These are phyloP conservation scores for Acanthamoeba culbertsoni DNA, from an alignment of 208 protist genomes.

Conservation along the genomic window DNA sequence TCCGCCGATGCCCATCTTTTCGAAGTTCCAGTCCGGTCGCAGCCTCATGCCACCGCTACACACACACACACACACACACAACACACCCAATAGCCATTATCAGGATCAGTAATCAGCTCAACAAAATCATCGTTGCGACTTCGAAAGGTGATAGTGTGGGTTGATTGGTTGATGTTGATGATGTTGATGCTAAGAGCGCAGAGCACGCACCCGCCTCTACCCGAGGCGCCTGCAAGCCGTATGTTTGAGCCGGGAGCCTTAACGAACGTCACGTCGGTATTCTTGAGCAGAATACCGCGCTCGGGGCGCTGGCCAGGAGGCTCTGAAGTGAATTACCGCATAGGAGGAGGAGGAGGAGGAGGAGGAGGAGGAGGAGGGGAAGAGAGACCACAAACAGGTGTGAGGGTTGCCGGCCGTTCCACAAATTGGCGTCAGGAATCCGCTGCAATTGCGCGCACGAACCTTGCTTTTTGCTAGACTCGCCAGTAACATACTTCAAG, in stretches of 20 bases:
- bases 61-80: too few relatives aligned
- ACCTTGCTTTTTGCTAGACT: background rate
- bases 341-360: background rate
- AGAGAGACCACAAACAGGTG: background rate
- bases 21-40: conserved; percentile 75
- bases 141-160: too few relatives aligned
- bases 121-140: too few relatives aligned
- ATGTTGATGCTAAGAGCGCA: background rate
- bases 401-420: background rate
- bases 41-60: background rate
- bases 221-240: background rate
- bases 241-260: background rate
- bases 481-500: background rate
- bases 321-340: background rate
- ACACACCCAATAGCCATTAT: too few relatives aligned
- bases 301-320: background rate
- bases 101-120: too few relatives aligned
- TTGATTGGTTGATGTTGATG: too few relatives aligned
- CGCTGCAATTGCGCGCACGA: background rate
- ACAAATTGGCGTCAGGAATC: background rate
- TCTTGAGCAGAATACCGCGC: background rate
- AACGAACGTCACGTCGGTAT: background rate
- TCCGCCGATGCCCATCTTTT: conserved; percentile 93
- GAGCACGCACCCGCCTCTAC: background rate
- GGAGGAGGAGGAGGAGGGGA: background rate